Evolutionary conservation across 2,329 filamentous ascomycete genomes (phyloP), one percentile per base, ranked within the genome.

Genomic region (Diaporthe batatas): DNA sequence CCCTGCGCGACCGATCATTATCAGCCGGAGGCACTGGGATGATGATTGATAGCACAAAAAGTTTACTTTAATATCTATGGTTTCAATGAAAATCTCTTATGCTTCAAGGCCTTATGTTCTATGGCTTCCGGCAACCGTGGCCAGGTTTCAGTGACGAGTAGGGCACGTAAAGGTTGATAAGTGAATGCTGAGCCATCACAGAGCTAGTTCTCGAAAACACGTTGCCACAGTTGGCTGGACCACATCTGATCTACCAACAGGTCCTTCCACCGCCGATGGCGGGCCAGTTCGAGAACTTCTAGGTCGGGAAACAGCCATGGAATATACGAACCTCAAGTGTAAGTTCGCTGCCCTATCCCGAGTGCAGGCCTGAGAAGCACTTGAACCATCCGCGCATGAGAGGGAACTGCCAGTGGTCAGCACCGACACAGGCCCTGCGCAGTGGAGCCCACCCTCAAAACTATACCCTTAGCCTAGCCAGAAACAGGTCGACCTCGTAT

Each of bases 1-100:
- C 84, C 95, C 96, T 25, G 96, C 96, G 8, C 89, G 95, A 80
- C 96, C 96, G 12, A 90, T 96, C 71, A 95, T 96, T 75, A 91
- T 94, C 79, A 91, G 92, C 78, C 86, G 91, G 73, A 85, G 87
- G 75, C 84, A 87, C 70, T 90, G 88, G 88, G 83, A 86, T 67
- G 84, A 86, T 64, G 82, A 82, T 89, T 6, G 86, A 92, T 71
- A 94, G 95, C 82, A 97, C 59, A 49, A 14, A 51, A 25, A 11
- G 14, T 8, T 32, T 51, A 59, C 51, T 29, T 51, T 32, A 67
- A 67, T 51, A 47, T 57, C 49, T 44, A 57, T 57, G 53, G 65
- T 44, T 34, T 68, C 34, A 57, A 55, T 57, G 65, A 57, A 23
- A 4, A 25, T 10, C 11, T 47, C 34, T 44, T 4, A 32, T 39